phyloP scores from a whole-genome alignment of 495 filamentous ascomycete species.

The Aspergillus coremiiformis region DNA sequence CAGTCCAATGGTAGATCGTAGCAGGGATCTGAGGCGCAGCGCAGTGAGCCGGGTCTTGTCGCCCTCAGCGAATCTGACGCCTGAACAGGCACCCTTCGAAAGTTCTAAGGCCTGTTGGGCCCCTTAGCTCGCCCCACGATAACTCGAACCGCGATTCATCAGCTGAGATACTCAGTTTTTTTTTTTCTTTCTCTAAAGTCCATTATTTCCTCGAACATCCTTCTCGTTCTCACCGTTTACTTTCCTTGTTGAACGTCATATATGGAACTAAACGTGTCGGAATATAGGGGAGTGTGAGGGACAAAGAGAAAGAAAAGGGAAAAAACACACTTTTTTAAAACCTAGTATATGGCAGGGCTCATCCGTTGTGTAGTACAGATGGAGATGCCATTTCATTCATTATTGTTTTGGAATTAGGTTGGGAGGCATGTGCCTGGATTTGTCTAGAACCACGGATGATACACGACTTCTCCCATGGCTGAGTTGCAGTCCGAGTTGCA shows the following conservation, averaged over 20 bases:
- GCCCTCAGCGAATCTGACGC: slow-evolving; percentile 25
- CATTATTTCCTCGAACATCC: neutral
- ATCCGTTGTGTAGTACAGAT: neutral
- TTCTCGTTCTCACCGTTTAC: neutral
- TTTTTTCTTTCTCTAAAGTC: neutral
- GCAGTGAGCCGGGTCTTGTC: slow-evolving; percentile 20
- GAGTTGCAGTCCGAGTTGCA: neutral
- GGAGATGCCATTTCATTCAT: neutral
- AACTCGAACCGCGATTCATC: slow-evolving; percentile 11
- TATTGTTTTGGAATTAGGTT: neutral
- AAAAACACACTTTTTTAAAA: neutral
- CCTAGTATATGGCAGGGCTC: neutral
- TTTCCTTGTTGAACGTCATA: neutral
- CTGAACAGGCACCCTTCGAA: slow-evolving; percentile 15
- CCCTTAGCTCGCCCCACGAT: slow-evolving; percentile 21
- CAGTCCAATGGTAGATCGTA: slow-evolving; percentile 31
- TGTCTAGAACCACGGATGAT: neutral
- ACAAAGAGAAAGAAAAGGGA: neutral
- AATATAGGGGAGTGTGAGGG: neutral
- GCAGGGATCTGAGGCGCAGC: slow-evolving; percentile 29
- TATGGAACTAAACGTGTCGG: neutral
- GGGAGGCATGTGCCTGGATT: neutral
- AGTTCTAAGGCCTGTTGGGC: slow-evolving; percentile 21
- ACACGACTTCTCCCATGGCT: neutral
- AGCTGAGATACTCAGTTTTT: slow-evolving; percentile 13